Evolutionary conservation across 768 basidiomycete genomes (phyloP).

Genomic region (Hericium coralloides): DNA sequence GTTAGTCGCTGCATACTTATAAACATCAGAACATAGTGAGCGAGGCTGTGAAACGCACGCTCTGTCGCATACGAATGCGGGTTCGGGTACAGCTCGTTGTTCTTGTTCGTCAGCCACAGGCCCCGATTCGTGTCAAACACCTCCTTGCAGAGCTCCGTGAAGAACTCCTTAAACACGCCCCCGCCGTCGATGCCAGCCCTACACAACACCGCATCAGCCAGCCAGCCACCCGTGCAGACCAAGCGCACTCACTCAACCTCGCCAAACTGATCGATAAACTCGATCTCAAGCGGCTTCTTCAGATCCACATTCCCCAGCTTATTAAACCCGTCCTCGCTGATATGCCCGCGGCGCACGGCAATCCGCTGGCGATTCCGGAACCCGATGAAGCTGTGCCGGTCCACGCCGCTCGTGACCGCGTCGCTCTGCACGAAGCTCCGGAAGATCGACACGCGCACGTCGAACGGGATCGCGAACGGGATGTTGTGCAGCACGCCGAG

Average conservation of each 20-base stretch:
- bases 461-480: slow-evolving; percentile 92
- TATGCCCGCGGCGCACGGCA: slow-evolving; percentile 59
- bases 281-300: slow-evolving; percentile 78
- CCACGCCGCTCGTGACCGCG: slow-evolving; percentile 17
- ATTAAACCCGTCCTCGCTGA: slow-evolving; percentile 91
- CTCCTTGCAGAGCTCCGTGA: slow-evolving; percentile 87
- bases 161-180: slow-evolving; percentile 96
- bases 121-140: slow-evolving; percentile 94
- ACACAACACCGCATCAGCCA: slow-evolving; percentile 7
- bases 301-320: slow-evolving; percentile 67
- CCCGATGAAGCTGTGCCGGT: neutral
- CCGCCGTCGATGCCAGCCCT: slow-evolving; percentile 94
- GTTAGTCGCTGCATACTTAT: slow-evolving; percentile 79
- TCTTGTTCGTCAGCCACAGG: slow-evolving; percentile 83
- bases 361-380: slow-evolving; percentile 23
- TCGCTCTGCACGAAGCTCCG: slow-evolving; percentile 74
- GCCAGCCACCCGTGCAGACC: neutral
- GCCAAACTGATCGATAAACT: slow-evolving; percentile 88
- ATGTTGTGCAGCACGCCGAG: slow-evolving; percentile 91
- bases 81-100: slow-evolving; percentile 93
- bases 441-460: slow-evolving; percentile 84
- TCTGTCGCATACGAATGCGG: slow-evolving; percentile 89
- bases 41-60: slow-evolving; percentile 33
- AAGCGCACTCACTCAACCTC: slow-evolving; percentile 59
- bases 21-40: no score